Evolutionary conservation across 352 stramenopile genomes (phyloP).

Genomic region (Globisporangium apiculatum): DNA sequence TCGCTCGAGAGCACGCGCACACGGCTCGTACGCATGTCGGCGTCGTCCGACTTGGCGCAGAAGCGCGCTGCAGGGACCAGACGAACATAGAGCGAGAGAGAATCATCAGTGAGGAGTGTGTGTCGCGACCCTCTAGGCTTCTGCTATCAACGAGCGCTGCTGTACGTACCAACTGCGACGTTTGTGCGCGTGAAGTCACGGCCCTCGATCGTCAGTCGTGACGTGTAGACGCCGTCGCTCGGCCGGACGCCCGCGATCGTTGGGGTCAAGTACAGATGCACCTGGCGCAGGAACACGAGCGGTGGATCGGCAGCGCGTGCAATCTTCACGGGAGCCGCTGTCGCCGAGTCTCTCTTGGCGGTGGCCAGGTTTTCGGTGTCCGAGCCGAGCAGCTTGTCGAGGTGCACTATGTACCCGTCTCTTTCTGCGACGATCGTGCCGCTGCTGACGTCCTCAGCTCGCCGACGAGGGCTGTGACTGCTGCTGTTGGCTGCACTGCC

Average conservation of each 20-base stretch:
- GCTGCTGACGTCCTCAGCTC: not conserved
- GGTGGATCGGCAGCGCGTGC: not conserved
- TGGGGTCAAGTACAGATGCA: conserved; percentile 42
- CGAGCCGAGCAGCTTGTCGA: not conserved
- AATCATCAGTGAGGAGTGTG: too few species aligned
- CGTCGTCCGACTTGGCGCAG: conserved; percentile 22
- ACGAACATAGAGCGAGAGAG: too few species aligned
- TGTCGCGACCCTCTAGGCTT: too few species aligned
- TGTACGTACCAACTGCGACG: conserved; percentile 34
- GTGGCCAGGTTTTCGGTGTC: not conserved
- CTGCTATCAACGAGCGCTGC: too few species aligned
- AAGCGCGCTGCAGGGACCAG: conserved; percentile 24
- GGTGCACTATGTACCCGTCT: conserved; percentile 12
- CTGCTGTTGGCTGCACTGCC: not conserved
- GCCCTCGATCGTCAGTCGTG: conserved; percentile 42
- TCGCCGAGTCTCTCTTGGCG: not conserved
- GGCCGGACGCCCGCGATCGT: conserved; percentile 34
- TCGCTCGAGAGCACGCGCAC: conserved; percentile 35
- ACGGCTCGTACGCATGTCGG: conserved; percentile 24
- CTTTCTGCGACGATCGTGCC: conserved; percentile 5
- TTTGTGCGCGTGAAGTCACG: conserved; percentile 45
- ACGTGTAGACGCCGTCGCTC: conserved; percentile 59
- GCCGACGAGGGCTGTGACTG: conserved; percentile 1
- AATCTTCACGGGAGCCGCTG: not conserved
- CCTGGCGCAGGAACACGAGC: conserved; percentile 19